Evolutionary conservation across 305 asterid species (phyloP), one percentile per base, ranked within the genome.

Genomic region (Fraxinus albicans): DNA sequence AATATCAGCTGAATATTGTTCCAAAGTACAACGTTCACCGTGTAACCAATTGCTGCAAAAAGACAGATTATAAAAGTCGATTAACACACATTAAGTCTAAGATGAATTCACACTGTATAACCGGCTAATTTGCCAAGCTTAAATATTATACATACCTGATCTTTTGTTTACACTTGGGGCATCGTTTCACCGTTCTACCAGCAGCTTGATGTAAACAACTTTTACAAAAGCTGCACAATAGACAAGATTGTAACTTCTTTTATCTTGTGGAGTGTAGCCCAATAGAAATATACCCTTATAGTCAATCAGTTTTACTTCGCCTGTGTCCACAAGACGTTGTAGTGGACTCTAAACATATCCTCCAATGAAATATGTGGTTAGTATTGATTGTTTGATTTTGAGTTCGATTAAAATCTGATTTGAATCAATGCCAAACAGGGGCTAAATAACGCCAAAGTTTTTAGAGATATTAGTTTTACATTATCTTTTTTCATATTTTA

Each of bases 241-340:
- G 23, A 38, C 10, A 36, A 34, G 4, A 80, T 13, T 65, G 19
- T 9, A 69, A 80, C 15, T 73, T 10, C 1, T 6, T 29, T 72
- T 72, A 80, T 19, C 34, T 1, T 8, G 17, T 38, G 4, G 35
- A 75, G 60, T 3, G 47, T 31, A 21, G 40, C 73, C 69, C 13
- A 55, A 23, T 27, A 21, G 53, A 50, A 50, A 50, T 50, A 50
- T 50, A 50, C 21, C 0, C 21, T 3, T 50, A 89, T 29, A 29
- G 33, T 29, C 33, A 29, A 29, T 29, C 33, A 29, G 2, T 13
- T 36, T 33, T 63, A 50, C 21, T 33, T 63, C 19, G 91, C 99
- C 98, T 93, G 92, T 94, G 99, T 44, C 98, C 99, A 89, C 99
- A 94, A 86, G 97, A 89, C 10, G 99, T 96, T 86, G 98, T 96